These are phyloP conservation scores for Phaeophleospora eucalypticola DNA, from an alignment of 2,329 filamentous ascomycete genomes.

Conservation along the genomic window DNA sequence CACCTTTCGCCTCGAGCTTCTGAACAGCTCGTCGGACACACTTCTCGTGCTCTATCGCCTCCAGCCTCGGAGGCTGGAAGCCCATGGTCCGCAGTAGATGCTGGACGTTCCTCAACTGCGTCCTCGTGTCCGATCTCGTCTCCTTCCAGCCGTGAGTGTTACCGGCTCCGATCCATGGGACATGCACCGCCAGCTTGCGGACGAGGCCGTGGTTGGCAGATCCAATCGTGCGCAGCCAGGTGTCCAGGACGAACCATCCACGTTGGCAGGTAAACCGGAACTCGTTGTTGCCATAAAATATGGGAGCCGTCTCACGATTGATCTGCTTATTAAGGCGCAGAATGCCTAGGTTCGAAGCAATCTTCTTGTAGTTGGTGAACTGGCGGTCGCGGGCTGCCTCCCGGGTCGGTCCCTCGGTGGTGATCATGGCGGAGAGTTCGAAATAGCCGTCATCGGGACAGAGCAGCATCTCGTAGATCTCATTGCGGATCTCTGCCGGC, in stretches of 20 bases:
- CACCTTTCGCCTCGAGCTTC: background rate
- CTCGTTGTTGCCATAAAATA: conserved; percentile 45
- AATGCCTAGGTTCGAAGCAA: background rate
- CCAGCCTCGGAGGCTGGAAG: background rate
- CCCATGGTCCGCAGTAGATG: background rate
- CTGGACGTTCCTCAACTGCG: background rate
- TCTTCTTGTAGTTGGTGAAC: background rate
- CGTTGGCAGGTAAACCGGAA: conserved; percentile 31
- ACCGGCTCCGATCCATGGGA: background rate
- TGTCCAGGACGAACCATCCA: background rate
- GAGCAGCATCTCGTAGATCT: no score
- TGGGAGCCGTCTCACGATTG: conserved; percentile 36
- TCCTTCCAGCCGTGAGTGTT: background rate
- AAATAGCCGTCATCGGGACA: no score
- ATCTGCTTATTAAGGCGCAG: conserved; percentile 25
- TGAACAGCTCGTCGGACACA: background rate
- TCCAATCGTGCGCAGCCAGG: background rate
- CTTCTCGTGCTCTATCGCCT: background rate
- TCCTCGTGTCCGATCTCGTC: background rate
- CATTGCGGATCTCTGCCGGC: no score
- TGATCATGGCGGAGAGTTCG: no score
- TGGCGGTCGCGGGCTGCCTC: background rate
- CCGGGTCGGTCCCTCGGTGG: no score
- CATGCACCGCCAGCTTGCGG: background rate
- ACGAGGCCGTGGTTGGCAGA: background rate